Conservation (phyloP, 1,284 basidiomycete species). For the Cutaneotrichosporon mucoides region DNA sequence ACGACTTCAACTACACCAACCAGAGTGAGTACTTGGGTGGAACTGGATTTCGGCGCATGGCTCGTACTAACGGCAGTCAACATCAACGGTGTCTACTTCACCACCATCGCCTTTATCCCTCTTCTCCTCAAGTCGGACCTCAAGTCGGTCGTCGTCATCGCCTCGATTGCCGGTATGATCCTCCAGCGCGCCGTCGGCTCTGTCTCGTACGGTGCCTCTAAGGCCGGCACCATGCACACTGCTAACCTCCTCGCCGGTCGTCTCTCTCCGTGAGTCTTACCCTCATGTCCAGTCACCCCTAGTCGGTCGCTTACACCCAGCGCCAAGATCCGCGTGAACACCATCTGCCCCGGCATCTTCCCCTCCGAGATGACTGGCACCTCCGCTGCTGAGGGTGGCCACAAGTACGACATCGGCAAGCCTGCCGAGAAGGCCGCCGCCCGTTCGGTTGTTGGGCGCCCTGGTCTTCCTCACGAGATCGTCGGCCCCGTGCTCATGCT, state of each 20-base stretch:
- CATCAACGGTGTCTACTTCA: constrained; percentile 43
- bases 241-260: constrained; percentile 34
- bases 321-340: constrained; percentile 43
- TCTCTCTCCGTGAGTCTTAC: constrained; percentile 28
- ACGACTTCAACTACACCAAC: constrained; percentile 29
- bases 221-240: constrained; percentile 38
- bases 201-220: constrained; percentile 45
- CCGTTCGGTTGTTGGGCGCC: constrained; percentile 40
- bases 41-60: background rate
- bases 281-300: background rate
- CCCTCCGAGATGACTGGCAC: constrained; percentile 40
- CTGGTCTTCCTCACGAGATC: constrained; percentile 44
- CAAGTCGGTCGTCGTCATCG: constrained; percentile 42
- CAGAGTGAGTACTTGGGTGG: constrained; percentile 12
- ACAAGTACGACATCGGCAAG: constrained; percentile 25
- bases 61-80: constrained; percentile 24
- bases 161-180: constrained; percentile 41
- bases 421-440: constrained; percentile 24
- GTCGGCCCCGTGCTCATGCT: constrained; percentile 44
- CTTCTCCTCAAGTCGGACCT: constrained; percentile 39
- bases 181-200: constrained; percentile 33
- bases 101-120: constrained; percentile 40
- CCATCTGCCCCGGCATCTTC: constrained; percentile 40
- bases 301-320: constrained; percentile 12
- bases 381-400: constrained; percentile 11